These are phyloP conservation scores for Ambrosia artemisiifolia DNA, from an alignment of 129 eudicot species.

Conservation along the genomic window DNA sequence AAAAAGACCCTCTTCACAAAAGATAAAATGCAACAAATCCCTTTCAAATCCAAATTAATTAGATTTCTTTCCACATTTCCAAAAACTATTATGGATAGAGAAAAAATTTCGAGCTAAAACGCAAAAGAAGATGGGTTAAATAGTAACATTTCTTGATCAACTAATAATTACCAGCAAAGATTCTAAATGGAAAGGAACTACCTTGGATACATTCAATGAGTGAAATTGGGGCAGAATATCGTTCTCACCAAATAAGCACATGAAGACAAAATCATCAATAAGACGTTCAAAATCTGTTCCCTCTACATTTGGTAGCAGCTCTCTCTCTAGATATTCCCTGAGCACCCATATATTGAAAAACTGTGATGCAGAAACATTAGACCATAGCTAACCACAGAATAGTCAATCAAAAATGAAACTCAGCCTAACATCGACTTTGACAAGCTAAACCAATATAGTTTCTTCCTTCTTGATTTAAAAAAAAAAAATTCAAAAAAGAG, in stretches of 20 bases:
- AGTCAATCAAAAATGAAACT: neutral
- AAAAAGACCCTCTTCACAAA: neutral
- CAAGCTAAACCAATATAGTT: neutral
- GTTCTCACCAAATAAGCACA: conserved; percentile 21
- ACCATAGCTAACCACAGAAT: neutral
- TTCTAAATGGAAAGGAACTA: neutral
- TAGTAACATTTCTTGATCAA: neutral
- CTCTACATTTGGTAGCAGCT: conserved; percentile 23
- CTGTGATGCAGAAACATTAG: conserved; percentile 1
- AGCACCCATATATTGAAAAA: conserved; percentile 43
- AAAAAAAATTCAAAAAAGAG: neutral
- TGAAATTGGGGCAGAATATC: conserved; percentile 47
- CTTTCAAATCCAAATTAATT: neutral
- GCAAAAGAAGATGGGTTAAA: neutral
- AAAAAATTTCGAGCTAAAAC: neutral
- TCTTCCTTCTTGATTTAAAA: neutral
- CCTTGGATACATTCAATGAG: conserved; percentile 45
- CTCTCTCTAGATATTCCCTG: conserved; percentile 41
- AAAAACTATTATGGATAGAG: neutral
- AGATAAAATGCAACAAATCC: neutral
- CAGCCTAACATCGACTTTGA: neutral
- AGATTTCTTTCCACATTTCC: neutral
- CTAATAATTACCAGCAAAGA: neutral
- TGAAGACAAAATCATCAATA: conserved; percentile 52
- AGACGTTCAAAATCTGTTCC: conserved; percentile 36